These are phyloP conservation scores for Aspergillus tamarii DNA, from an alignment of 2,329 filamentous ascomycete genomes.

Conservation along the genomic window DNA sequence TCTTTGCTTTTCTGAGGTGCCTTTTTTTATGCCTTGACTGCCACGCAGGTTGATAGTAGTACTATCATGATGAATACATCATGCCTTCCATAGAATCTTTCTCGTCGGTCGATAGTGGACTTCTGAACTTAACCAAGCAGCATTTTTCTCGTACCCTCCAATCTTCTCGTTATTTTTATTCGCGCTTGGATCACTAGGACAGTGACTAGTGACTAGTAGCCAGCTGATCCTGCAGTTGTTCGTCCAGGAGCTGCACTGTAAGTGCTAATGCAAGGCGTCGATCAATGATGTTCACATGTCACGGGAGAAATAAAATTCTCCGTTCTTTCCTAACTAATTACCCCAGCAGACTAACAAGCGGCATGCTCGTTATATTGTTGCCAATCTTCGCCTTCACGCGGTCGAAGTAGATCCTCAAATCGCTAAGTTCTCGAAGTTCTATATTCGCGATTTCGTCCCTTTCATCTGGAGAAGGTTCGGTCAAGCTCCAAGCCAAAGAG, in stretches of 20 bases:
- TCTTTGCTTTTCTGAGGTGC: too few species aligned
- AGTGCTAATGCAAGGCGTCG: not conserved
- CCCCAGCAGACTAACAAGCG: slow-evolving; percentile 22
- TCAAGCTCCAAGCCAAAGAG: slow-evolving; percentile 83
- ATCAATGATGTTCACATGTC: not conserved
- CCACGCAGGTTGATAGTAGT: too few species aligned
- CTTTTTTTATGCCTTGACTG: too few species aligned
- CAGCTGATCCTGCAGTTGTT: not conserved
- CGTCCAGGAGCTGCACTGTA: not conserved
- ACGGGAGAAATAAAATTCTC: not conserved
- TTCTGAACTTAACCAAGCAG: too few species aligned
- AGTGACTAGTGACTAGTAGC: not conserved
- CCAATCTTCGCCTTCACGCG: slow-evolving; percentile 76
- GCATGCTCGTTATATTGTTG: slow-evolving; percentile 59
- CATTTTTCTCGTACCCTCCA: too few species aligned
- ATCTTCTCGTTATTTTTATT: too few species aligned
- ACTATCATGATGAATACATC: too few species aligned
- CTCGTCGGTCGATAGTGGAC: too few species aligned
- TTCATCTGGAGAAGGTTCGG: slow-evolving; percentile 53
- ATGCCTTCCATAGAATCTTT: too few species aligned
- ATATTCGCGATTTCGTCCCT: slow-evolving; percentile 30
- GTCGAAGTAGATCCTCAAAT: slow-evolving; percentile 58
- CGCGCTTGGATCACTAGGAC: not conserved
- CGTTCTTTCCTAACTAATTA: slow-evolving; percentile 10
- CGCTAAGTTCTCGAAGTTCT: slow-evolving; percentile 34